phyloP scores from a whole-genome alignment of 1,139 yeast genomes.

The Yamadazyma friedrichii region DNA sequence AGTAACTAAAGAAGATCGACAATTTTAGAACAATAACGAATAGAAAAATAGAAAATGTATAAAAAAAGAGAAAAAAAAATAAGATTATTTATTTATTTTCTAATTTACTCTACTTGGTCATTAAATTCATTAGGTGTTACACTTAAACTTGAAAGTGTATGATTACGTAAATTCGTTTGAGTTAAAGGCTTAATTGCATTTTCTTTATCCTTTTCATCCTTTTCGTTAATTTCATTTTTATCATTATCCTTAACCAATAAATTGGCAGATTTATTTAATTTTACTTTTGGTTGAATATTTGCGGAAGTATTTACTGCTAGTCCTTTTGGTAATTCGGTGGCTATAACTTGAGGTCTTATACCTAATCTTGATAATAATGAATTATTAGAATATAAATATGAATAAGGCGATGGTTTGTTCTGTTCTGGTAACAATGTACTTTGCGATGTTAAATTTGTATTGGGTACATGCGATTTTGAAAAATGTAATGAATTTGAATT shows the following conservation, averaged over 20 bases:
- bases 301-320: constrained; percentile 12
- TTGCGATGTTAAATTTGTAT: constrained; percentile 34
- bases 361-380: constrained; percentile 41
- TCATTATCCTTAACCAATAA: constrained; percentile 3
- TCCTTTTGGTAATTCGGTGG: constrained; percentile 17
- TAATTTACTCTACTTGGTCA: constrained; percentile 30
- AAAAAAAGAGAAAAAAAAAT: background rate
- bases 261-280: background rate
- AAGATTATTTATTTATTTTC: too few relatives aligned
- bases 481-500: constrained; percentile 11
- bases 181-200: constrained; percentile 25
- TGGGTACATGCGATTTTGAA: constrained; percentile 29
- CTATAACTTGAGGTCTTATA: constrained; percentile 44
- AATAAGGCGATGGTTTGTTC: constrained; percentile 25
- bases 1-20: too few relatives aligned
- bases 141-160: constrained; percentile 23
- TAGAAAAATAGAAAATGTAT: background rate
- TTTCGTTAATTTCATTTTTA: background rate
- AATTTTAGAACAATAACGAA: too few relatives aligned
- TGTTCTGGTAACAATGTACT: constrained; percentile 28
- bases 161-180: constrained; percentile 32
- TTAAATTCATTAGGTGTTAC: constrained; percentile 16
- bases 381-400: constrained; percentile 34
- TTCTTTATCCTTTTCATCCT: constrained; percentile 17
- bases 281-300: constrained; percentile 10